phyloP scores from a whole-genome alignment of 345 rosid species.

The Hevea brasiliensis region DNA sequence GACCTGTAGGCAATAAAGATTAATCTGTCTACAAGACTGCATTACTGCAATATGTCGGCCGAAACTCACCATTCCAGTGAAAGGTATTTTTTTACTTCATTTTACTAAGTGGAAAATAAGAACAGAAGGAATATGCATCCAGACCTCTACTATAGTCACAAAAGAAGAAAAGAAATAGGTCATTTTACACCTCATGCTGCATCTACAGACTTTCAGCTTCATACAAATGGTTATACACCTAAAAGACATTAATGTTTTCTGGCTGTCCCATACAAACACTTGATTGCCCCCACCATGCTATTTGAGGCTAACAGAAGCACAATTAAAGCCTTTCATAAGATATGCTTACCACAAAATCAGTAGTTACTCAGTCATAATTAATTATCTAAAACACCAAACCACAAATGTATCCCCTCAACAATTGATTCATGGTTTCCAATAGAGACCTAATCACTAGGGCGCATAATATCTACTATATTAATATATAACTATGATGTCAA shows the following conservation, averaged over 20 bases:
- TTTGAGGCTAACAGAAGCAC: not conserved
- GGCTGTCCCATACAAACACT: not conserved
- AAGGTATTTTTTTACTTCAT: not conserved
- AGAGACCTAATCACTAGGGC: not conserved
- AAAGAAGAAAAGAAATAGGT: not conserved
- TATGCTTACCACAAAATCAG: not conserved
- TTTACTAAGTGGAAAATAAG: not conserved
- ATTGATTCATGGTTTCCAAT: not conserved
- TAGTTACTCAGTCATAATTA: not conserved
- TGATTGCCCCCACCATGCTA: not conserved
- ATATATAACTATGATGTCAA: not conserved
- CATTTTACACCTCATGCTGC: conserved; percentile 2
- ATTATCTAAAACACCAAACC: not conserved
- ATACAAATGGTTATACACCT: not conserved
- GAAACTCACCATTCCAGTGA: not conserved
- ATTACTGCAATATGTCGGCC: not conserved
- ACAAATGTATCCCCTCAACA: not conserved
- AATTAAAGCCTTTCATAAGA: not conserved
- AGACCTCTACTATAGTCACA: not conserved
- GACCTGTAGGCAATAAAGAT: conserved; percentile 43
- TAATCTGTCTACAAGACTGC: not conserved
- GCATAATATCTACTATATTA: not conserved
- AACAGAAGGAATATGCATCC: not conserved
- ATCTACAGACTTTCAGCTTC: not conserved
- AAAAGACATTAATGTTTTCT: not conserved